Base-by-base conservation (phyloP, 1,284 basidiomycete genomes). In the Volvariella surrecta region DNA sequence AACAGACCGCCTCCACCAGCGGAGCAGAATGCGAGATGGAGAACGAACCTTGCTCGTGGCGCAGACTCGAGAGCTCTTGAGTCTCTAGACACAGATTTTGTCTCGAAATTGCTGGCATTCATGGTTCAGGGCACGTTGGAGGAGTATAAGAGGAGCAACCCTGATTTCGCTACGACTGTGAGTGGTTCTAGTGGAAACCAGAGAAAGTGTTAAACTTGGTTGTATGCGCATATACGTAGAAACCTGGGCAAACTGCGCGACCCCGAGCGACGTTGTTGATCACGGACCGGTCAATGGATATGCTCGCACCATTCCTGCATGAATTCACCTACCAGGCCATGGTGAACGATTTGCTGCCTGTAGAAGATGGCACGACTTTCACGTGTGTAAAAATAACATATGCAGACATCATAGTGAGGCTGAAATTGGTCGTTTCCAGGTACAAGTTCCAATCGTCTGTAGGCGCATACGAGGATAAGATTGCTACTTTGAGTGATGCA, bases 301-400 rank as follows among this genome's bases (percentile, higher is more conserved):
- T 84, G 48, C 61, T 87, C 13, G 86, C 91, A 1, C 95, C 96
- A 0, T 77, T 98, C 50, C 61, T 98, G 37, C 96, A 99, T 60
- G 96, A 99, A 57, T 99, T 99, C 58, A 97, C 93, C 32, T 99
- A 99, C 61, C 96, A 99, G 62, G 95, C 96, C 1, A 99, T 99
- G 96, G 86, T 83, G 41, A 93, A 95, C 55, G 96, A 99, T 61
- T 64, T 99, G 21, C 72, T 99, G 1, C 80, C 84, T 15, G 89
- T 99, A 46, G 77, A 89, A 46, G 80, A 93, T 50, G 95, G 93
- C 19, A 75, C 72, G 2, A 82, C 75, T 60, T 99, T 98, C 64
- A 82, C 76, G 85, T 96, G 61, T 52, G 83, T 69, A 30, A 13
- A 37, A 13, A 24, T 31, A 21, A 41, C 21, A 35, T 22, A 2